phyloP scores from a whole-genome alignment of 352 stramenopile species.

The Phytopythium litorale region DNA sequence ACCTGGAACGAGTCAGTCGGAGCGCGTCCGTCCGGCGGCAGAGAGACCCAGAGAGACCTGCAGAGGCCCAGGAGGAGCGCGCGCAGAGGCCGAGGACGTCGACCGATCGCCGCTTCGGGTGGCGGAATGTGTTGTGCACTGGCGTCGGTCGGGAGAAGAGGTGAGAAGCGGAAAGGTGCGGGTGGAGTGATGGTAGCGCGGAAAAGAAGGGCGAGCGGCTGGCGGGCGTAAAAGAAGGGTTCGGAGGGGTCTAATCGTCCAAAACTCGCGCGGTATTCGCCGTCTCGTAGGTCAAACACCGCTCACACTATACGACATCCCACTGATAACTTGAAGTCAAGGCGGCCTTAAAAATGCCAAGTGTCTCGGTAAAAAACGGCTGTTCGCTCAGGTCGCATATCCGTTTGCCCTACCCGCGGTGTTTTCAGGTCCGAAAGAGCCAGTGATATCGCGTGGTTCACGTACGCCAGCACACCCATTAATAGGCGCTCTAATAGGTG shows the following conservation, averaged over 20 bases:
- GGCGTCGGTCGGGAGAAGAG: background rate
- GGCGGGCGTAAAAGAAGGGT: background rate
- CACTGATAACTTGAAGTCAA: no score
- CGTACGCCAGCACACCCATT: slow-evolving; percentile 1
- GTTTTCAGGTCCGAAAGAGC: slow-evolving; percentile 6
- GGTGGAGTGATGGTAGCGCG: background rate
- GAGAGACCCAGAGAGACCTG: no score
- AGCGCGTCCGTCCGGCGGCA: background rate
- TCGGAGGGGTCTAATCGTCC: no score
- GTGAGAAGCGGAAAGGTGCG: background rate
- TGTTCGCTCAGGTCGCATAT: background rate
- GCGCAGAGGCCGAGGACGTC: no score
- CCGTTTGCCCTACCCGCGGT: background rate
- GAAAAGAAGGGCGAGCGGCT: background rate
- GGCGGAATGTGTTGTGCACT: background rate
- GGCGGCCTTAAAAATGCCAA: no score
- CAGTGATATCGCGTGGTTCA: background rate
- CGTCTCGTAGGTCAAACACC: no score
- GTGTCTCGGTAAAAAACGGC: background rate
- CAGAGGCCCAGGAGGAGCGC: no score
- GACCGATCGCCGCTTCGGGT: background rate
- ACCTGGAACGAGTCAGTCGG: background rate
- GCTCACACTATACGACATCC: no score
- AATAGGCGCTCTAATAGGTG: background rate
- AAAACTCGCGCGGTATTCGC: no score